A percentile compares a stretch with the other conserved stretches of the same genome.
Evolutionary conservation across 2,329 filamentous ascomycete species (phyloP).

Genomic region (Cyphellophora attinorum): DNA sequence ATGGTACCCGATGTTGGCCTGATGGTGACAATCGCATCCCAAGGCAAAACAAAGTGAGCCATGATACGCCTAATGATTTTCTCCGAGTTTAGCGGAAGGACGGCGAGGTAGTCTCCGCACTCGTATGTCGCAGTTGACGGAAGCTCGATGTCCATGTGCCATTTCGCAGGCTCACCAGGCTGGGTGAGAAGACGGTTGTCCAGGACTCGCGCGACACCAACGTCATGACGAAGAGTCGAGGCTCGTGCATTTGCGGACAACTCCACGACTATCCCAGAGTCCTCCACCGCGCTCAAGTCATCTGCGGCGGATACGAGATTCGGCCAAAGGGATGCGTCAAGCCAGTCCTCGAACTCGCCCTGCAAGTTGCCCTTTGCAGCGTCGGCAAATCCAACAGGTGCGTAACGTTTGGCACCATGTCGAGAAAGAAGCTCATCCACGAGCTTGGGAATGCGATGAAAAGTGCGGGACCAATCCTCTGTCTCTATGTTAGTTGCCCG

Average conservation of each 20-base stretch:
- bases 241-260: conserved; percentile 45
- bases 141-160: conserved; percentile 57
- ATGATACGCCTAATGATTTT: conserved; percentile 55
- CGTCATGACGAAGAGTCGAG: conserved; percentile 52
- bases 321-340: conserved; percentile 47
- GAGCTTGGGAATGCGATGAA: conserved; percentile 56
- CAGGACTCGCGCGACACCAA: conserved; percentile 52
- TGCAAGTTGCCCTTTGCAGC: conserved; percentile 57
- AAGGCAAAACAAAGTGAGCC: conserved; percentile 53
- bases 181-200: conserved; percentile 43
- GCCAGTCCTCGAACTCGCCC: conserved; percentile 59
- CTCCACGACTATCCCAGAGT: conserved; percentile 41
- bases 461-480: conserved; percentile 51
- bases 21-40: conserved; percentile 59
- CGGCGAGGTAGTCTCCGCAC: conserved; percentile 66
- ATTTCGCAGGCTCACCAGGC: conserved; percentile 46
- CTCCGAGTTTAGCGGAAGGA: conserved; percentile 61
- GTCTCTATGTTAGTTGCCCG: too few species aligned
- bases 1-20: conserved; percentile 40
- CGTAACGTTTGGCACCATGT: conserved; percentile 41
- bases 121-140: conserved; percentile 58
- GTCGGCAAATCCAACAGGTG: conserved; percentile 40
- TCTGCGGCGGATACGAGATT: too few species aligned
- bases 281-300: too few species aligned
- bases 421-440: conserved; percentile 47